Base-by-base conservation (phyloP, 192 early-diverging fungal species). In the Glomus cerebriforme region DNA sequence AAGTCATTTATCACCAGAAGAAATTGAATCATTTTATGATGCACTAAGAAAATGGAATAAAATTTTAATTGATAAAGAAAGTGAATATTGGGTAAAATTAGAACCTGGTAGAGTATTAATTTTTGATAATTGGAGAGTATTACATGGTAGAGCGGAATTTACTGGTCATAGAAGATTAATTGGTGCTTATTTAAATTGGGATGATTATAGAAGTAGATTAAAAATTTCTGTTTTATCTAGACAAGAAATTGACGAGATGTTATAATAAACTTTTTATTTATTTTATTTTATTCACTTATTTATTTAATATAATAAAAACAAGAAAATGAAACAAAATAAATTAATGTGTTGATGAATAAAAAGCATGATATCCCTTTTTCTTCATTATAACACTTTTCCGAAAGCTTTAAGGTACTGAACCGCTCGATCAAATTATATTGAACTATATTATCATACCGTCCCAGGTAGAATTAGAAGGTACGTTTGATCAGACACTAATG, bases 61-160 rank as follows among this genome's bases (percentile, higher is more conserved):
- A 26, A 64, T 94, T 17, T 54, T 95, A 59, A 82, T 82, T 24
- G 81, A 86, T 60, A 79, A 83, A 29, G 69, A 86, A 29, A 92
- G 91, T 75, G 88, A 95, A 82, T 82, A 87, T 26, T 93, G 92
- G 91, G 85, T 88, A 29, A 82, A 85, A 70, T 86, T 95, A 45
- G 79, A 81, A 27, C 93, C 93, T 3, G 94, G 95, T 12, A 81
- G 87, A 8, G 92, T 87, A 1, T 86, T 92, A n/a, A 90, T 92
- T 35, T 89, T 96, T 79, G 92, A 96, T 78, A 96, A 96, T 81
- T 94, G 92, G 92, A 83, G 95, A 54, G 89, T 91, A 35, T 77
- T 96, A 72, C 95, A 96, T 80, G 95, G 94, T 15, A 83, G 95
- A 15, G 85, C 88, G 4, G 83, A 85, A 2, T 96, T 94, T 79